These are phyloP conservation scores for Aureobasidium sp. DNA, from an alignment of 2,329 filamentous ascomycete genomes.

Conservation along the genomic window DNA sequence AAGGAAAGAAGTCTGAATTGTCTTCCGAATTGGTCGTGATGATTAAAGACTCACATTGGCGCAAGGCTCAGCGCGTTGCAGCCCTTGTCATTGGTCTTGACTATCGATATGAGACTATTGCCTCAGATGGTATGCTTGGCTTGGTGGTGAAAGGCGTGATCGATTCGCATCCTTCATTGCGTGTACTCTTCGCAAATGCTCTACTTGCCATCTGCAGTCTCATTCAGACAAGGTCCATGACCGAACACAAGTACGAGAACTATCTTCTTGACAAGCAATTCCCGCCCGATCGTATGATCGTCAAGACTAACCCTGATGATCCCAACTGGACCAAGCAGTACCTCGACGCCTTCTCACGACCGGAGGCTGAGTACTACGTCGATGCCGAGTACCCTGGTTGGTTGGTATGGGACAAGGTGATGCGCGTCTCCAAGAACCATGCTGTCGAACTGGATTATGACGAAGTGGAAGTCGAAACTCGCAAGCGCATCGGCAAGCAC, in stretches of 20 bases:
- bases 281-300: slow-evolving; percentile 66
- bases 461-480: slow-evolving; percentile 64
- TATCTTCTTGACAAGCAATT: slow-evolving; percentile 76
- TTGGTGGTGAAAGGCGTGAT: slow-evolving; percentile 77
- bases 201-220: slow-evolving; percentile 72
- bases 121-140: slow-evolving; percentile 73
- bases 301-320: slow-evolving; percentile 68
- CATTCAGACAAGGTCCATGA: slow-evolving; percentile 78
- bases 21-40: slow-evolving; percentile 74
- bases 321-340: slow-evolving; percentile 72
- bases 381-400: slow-evolving; percentile 91
- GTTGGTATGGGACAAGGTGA: slow-evolving; percentile 88
- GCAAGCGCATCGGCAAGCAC: slow-evolving; percentile 71
- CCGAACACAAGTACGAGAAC: slow-evolving; percentile 79
- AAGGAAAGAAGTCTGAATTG: slow-evolving; percentile 72
- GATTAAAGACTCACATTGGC: slow-evolving; percentile 84
- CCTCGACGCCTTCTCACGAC: slow-evolving; percentile 67
- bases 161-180: slow-evolving; percentile 80
- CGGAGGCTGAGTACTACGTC: slow-evolving; percentile 78
- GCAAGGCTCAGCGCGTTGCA: slow-evolving; percentile 82
- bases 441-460: slow-evolving; percentile 71
- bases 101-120: slow-evolving; percentile 83
- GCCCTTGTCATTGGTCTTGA: slow-evolving; percentile 88
- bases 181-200: slow-evolving; percentile 72
- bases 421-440: slow-evolving; percentile 70